Conservation (phyloP, 768 basidiomycete genomes). For the Albatrellus ellisii region DNA sequence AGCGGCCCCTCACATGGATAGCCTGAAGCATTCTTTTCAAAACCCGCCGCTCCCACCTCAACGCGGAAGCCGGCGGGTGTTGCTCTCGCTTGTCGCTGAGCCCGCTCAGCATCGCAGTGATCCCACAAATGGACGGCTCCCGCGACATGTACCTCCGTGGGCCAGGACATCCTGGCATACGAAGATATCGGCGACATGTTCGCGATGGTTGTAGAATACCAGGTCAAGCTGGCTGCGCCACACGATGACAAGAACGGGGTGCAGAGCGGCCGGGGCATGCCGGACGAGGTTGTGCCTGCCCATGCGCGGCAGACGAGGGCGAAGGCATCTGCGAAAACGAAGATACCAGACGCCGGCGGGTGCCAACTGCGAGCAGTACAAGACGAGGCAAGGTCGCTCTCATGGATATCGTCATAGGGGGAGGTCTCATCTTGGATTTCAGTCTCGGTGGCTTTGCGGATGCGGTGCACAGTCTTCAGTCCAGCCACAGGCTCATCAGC, state of each 20-base stretch:
- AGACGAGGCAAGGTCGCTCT: neutral
- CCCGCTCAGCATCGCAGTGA: conserved; percentile 11
- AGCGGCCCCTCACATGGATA: conserved; percentile 19
- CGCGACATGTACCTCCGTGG: conserved; percentile 19
- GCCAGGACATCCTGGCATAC: conserved; percentile 16
- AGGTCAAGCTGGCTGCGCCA: conserved; percentile 3
- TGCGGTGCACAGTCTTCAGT: neutral
- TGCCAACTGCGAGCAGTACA: neutral
- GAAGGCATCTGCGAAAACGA: neutral
- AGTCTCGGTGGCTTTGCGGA: neutral
- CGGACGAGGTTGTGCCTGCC: neutral
- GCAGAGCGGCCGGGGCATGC: conserved; percentile 5
- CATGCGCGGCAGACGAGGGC: neutral
- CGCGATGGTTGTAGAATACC: conserved; percentile 18
- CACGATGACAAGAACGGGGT: conserved; percentile 5
- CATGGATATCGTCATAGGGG: conserved; percentile 6
- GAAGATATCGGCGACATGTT: conserved; percentile 22
- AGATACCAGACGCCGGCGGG: neutral
- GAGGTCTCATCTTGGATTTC: conserved; percentile 8
- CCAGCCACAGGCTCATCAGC: conserved; percentile 4
- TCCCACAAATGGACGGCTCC: conserved; percentile 24
- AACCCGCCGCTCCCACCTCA: conserved; percentile 13
- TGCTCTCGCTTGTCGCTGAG: conserved; percentile 22
- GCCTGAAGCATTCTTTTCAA: conserved; percentile 22
- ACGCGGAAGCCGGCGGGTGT: conserved; percentile 17